phyloP scores from a whole-genome alignment of 177 flowering plant species.

The Telopea speciosissima region DNA sequence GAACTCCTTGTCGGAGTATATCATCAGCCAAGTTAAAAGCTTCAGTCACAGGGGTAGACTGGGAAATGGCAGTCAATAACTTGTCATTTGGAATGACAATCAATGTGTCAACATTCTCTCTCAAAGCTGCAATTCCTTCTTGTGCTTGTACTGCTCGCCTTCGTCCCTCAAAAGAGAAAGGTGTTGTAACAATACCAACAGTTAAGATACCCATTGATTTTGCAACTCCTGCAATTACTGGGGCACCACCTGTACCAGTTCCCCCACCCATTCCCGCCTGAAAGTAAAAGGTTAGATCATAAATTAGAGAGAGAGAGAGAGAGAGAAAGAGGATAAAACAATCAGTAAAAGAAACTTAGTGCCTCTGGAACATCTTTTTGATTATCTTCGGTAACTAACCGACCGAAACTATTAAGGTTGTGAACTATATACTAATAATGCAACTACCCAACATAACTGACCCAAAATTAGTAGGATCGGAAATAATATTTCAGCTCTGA shows the following conservation, averaged over 20 bases:
- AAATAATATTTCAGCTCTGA: no score
- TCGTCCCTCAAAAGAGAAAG: constrained; percentile 93
- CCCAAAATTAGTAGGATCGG: no score
- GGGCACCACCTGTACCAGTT: constrained; percentile 98
- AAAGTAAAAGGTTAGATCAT: constrained; percentile 6
- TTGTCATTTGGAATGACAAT: constrained; percentile 97
- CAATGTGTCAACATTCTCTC: constrained; percentile 90
- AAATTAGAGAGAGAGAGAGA: no score
- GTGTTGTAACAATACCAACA: constrained; percentile 94
- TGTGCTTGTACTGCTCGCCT: constrained; percentile 92
- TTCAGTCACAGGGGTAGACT: constrained; percentile 89
- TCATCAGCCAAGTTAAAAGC: constrained; percentile 98
- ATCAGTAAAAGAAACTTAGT: not conserved
- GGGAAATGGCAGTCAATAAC: constrained; percentile 83
- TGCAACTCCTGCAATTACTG: constrained; percentile 82
- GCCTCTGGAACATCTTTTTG: no score
- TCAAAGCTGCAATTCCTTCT: constrained; percentile 91
- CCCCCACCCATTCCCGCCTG: constrained; percentile 99
- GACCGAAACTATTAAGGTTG: no score
- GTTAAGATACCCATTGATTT: constrained; percentile 93
- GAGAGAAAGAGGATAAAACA: not conserved
- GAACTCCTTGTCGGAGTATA: constrained; percentile 93
- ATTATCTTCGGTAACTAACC: no score
- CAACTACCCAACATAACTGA: no score
- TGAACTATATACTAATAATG: no score